Percentiles rank a stretch among this genome's conserved stretches.
Evolutionary conservation across 441 rosid genomes (phyloP).

Genomic region (Populus hybrid): DNA sequence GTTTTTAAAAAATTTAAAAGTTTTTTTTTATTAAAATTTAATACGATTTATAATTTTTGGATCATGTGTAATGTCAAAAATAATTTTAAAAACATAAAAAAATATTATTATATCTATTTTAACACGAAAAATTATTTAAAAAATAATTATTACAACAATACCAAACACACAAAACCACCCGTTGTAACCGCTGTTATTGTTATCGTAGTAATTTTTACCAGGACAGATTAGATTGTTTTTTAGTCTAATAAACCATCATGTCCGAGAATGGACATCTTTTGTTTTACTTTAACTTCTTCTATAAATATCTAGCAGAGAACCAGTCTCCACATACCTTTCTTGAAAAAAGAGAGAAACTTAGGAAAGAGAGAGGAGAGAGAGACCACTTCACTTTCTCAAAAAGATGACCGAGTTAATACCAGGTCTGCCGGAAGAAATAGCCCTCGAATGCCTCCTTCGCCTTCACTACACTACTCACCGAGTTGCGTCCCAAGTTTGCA

Average conservation of each 20-base stretch:
- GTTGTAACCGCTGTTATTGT: no score
- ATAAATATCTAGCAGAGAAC: background rate
- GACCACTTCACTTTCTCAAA: background rate
- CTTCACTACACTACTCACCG: conserved; percentile 36
- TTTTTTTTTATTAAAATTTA: no score
- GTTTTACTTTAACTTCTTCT: background rate
- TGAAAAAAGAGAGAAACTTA: background rate
- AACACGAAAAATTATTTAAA: no score
- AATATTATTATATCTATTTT: no score
- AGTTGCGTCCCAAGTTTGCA: conserved; percentile 40
- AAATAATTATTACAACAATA: no score
- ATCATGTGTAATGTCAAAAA: no score
- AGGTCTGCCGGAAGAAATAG: conserved; percentile 46
- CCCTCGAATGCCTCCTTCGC: conserved; percentile 45
- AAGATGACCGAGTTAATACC: conserved; percentile 33
- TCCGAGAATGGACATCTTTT: background rate
- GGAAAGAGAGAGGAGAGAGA: background rate
- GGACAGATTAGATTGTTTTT: background rate
- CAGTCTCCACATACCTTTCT: background rate
- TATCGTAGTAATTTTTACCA: background rate
- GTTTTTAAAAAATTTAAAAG: no score
- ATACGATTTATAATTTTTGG: no score
- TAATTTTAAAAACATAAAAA: no score
- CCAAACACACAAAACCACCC: no score
- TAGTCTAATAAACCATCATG: background rate